Conservation (phyloP, 208 protist species). For the Herpetomonas tarakana region DNA sequence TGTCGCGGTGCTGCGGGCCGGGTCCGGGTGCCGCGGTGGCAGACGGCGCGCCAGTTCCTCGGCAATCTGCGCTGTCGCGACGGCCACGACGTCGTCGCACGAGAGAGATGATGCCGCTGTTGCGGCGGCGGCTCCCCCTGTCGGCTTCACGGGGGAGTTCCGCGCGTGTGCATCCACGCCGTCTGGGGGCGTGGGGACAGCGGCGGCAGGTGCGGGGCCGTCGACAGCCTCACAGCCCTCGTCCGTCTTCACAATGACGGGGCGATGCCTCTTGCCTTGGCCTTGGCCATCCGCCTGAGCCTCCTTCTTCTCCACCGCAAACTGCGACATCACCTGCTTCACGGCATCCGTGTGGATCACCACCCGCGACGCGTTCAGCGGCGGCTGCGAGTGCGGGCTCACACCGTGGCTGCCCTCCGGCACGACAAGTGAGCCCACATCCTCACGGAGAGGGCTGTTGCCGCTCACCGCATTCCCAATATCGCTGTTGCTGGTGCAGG, state of each 20-base stretch:
- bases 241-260: no score
- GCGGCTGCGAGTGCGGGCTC: background rate
- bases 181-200: background rate
- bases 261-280: background rate
- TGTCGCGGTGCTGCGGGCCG: background rate
- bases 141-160: background rate
- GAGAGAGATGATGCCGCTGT: no score
- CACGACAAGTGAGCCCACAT: background rate
- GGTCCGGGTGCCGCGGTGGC: background rate
- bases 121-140: background rate
- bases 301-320: background rate
- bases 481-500: background rate
- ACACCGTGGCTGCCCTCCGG: background rate
- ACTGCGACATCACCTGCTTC: conserved; percentile 1
- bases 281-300: background rate
- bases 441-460: background rate
- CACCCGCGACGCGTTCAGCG: background rate
- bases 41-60: background rate
- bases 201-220: background rate
- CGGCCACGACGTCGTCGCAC: background rate
- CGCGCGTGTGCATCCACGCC: background rate
- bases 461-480: background rate
- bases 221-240: background rate
- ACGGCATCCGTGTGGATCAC: background rate
- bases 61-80: background rate